These are phyloP conservation scores for Acacia confusa DNA, from an alignment of 306 rosid species.

Conservation along the genomic window DNA sequence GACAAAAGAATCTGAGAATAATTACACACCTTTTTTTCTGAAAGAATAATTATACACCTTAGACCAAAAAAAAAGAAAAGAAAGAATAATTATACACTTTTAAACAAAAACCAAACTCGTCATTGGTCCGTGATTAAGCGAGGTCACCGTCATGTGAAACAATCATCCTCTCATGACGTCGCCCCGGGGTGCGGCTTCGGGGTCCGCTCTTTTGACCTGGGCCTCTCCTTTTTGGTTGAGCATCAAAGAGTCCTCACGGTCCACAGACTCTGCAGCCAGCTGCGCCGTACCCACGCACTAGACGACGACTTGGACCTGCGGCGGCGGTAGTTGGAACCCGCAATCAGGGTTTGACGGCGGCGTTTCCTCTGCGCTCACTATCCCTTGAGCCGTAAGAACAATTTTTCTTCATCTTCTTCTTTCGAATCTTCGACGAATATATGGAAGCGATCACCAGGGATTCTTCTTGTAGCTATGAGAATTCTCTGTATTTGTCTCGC, in stretches of 20 bases:
- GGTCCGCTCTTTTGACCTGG: not conserved
- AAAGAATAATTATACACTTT: too few species aligned
- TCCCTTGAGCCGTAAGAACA: constrained; percentile 5
- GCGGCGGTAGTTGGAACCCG: constrained; percentile 25
- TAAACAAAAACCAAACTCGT: not conserved
- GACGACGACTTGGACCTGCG: constrained; percentile 9
- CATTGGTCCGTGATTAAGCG: not conserved
- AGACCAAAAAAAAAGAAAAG: too few species aligned
- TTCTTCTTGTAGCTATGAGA: not conserved
- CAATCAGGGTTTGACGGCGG: constrained; percentile 33
- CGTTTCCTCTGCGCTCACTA: constrained; percentile 13
- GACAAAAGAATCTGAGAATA: too few species aligned
- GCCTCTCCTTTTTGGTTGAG: constrained; percentile 7
- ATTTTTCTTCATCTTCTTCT: not conserved
- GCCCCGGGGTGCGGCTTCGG: not conserved
- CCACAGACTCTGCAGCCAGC: not conserved
- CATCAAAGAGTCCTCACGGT: not conserved
- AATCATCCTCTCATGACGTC: not conserved
- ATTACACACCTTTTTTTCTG: too few species aligned
- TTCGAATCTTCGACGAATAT: not conserved
- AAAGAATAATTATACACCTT: too few species aligned
- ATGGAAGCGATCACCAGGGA: not conserved
- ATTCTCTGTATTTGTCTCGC: not conserved
- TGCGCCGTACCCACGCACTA: not conserved
- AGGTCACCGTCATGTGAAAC: not conserved